phyloP scores from a whole-genome alignment of 176 grass and related monocot genomes.

The Pontederia paniculata region DNA sequence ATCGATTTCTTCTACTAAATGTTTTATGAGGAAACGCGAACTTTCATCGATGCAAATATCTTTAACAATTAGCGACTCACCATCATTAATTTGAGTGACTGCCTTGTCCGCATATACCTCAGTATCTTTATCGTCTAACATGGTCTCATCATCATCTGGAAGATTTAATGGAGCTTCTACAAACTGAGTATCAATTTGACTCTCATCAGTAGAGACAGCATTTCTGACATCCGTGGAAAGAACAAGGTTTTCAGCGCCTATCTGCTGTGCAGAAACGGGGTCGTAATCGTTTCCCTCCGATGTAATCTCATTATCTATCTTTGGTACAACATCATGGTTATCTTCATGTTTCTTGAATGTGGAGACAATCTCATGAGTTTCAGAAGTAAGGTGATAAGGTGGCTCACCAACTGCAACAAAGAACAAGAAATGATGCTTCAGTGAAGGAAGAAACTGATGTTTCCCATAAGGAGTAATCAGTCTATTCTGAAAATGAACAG shows the following conservation, averaged over 20 bases:
- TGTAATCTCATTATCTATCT: background rate
- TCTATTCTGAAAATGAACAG: too few species aligned
- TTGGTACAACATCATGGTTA: background rate
- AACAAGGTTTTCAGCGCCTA: too few species aligned
- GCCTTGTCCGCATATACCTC: background rate
- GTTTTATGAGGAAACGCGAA: background rate
- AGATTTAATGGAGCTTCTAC: too few species aligned
- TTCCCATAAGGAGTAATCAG: background rate
- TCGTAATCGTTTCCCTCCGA: background rate
- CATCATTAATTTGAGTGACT: slow-evolving; percentile 3
- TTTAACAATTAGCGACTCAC: background rate
- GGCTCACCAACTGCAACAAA: background rate
- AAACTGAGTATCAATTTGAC: too few species aligned
- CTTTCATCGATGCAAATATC: slow-evolving; percentile 19
- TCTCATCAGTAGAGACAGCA: too few species aligned
- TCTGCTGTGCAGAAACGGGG: too few species aligned
- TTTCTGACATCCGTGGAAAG: too few species aligned
- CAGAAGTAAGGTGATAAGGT: background rate
- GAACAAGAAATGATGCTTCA: background rate
- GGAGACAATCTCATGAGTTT: background rate
- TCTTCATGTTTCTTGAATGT: slow-evolving; percentile 8
- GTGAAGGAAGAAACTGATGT: background rate
- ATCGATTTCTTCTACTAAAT: slow-evolving; percentile 1
- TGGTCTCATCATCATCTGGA: too few species aligned
- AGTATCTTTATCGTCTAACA: too few species aligned